A percentile compares a stretch with the other conserved stretches of the same genome.
Conservation (phyloP, 148 eudicot species). For the Selenicereus undatus region DNA sequence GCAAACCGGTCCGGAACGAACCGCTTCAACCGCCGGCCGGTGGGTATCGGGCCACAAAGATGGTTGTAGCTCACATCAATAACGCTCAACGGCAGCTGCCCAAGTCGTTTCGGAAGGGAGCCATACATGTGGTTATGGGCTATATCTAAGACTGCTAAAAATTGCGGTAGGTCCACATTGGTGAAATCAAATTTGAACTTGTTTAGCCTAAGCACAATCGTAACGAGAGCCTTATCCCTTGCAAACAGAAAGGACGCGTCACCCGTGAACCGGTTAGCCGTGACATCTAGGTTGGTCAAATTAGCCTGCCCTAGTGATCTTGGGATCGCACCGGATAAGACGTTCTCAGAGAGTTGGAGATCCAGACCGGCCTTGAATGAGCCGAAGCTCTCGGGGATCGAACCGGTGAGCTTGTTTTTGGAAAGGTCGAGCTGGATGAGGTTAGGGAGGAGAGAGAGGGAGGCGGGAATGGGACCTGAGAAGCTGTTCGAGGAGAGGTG, state of each 20-base stretch:
- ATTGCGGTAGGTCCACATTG: constrained; percentile 20
- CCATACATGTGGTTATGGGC: constrained; percentile 43
- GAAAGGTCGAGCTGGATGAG: not conserved
- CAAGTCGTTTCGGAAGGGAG: constrained; percentile 28
- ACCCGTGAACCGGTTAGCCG: constrained; percentile 27
- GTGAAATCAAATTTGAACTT: constrained; percentile 34
- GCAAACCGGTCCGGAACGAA: constrained; percentile 10
- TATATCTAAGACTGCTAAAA: constrained; percentile 26
- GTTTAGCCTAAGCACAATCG: constrained; percentile 25
- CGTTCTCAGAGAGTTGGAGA: constrained; percentile 11
- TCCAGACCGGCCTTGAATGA: not conserved
- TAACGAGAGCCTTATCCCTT: not conserved
- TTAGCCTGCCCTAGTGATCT: constrained; percentile 24
- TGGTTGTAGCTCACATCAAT: constrained; percentile 47
- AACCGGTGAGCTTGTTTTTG: not conserved
- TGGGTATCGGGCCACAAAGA: constrained; percentile 45
- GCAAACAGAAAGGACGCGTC: constrained; percentile 25
- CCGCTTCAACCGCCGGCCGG: constrained; percentile 22
- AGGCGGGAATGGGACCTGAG: not conserved
- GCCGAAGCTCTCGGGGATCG: constrained; percentile 2
- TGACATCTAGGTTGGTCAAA: constrained; percentile 20
- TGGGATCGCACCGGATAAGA: constrained; percentile 33
- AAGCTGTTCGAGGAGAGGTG: not conserved
- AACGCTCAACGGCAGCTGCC: constrained; percentile 18
- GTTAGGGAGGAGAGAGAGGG: not conserved